These are phyloP conservation scores for Hypoxylon sp. DNA, from an alignment of 2,329 filamentous ascomycete genomes.

Conservation along the genomic window DNA sequence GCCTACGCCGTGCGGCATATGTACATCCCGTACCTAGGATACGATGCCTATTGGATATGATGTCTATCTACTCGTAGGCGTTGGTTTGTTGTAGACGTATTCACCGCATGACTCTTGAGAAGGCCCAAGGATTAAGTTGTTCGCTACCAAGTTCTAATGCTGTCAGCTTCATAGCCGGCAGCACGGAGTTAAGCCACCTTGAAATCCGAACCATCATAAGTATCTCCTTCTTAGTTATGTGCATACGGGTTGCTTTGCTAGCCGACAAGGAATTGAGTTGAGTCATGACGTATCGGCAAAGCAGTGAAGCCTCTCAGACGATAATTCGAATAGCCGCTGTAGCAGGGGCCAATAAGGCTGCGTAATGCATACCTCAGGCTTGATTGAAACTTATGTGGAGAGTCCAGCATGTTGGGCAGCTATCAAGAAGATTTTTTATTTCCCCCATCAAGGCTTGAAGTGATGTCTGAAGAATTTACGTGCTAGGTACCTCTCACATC, in stretches of 20 bases:
- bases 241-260: neutral
- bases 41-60: neutral
- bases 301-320: conserved; percentile 34
- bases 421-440: conserved; percentile 29
- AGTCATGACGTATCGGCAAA: conserved; percentile 32
- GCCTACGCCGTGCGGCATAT: neutral
- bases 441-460: conserved; percentile 19
- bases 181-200: conserved; percentile 2
- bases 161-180: neutral
- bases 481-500: conserved; percentile 7
- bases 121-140: neutral
- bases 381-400: conserved; percentile 20
- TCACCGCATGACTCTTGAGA: conserved; percentile 2
- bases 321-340: conserved; percentile 34
- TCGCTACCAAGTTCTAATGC: neutral
- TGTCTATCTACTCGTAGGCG: neutral
- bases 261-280: neutral
- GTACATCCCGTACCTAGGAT: no score
- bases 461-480: neutral
- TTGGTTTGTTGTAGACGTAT: neutral
- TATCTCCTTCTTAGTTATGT: neutral
- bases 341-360: conserved; percentile 35
- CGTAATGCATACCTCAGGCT: conserved; percentile 14
- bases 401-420: conserved; percentile 40
- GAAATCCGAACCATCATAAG: conserved; percentile 4